Conservation (phyloP, 2,329 filamentous ascomycete genomes). For the Aspergillus pseudotamarii region DNA sequence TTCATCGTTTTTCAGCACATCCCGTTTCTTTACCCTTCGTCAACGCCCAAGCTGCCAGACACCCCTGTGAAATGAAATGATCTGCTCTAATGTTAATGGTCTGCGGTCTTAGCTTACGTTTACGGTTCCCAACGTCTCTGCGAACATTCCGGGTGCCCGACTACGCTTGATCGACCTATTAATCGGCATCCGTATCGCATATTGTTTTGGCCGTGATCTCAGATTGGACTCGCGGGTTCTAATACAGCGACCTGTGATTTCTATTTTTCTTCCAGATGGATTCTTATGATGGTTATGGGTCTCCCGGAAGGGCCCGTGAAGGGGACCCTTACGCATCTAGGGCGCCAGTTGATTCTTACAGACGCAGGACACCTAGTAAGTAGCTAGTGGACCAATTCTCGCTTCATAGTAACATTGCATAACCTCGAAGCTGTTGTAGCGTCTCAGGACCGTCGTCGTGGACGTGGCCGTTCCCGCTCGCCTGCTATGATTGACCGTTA, state of each 20-base stretch:
- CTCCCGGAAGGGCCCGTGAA: constrained; percentile 47
- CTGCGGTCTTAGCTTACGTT: constrained; percentile 39
- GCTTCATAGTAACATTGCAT: neutral
- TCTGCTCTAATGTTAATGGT: constrained; percentile 42
- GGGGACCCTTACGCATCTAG: constrained; percentile 42
- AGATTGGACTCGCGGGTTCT: neutral
- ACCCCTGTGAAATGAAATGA: constrained; percentile 25
- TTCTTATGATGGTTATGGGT: constrained; percentile 50
- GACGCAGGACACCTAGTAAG: constrained; percentile 52
- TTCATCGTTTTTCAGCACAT: constrained; percentile 26
- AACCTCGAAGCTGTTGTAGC: constrained; percentile 19
- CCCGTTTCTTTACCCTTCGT: constrained; percentile 26
- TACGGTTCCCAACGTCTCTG: constrained; percentile 14
- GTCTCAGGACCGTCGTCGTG: constrained; percentile 48
- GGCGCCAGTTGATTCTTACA: constrained; percentile 42
- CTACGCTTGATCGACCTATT: neutral
- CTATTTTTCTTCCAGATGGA: constrained; percentile 40
- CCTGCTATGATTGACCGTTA: constrained; percentile 66
- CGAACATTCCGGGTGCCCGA: neutral
- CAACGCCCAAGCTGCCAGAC: constrained; percentile 24
- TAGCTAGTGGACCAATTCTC: neutral
- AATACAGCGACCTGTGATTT: neutral
- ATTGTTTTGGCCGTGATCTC: constrained; percentile 5
- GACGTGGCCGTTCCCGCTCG: constrained; percentile 60
- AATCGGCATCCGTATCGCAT: neutral